These are phyloP conservation scores for Stylosanthes scabra DNA, from an alignment of 331 rosid genomes.

Conservation along the genomic window DNA sequence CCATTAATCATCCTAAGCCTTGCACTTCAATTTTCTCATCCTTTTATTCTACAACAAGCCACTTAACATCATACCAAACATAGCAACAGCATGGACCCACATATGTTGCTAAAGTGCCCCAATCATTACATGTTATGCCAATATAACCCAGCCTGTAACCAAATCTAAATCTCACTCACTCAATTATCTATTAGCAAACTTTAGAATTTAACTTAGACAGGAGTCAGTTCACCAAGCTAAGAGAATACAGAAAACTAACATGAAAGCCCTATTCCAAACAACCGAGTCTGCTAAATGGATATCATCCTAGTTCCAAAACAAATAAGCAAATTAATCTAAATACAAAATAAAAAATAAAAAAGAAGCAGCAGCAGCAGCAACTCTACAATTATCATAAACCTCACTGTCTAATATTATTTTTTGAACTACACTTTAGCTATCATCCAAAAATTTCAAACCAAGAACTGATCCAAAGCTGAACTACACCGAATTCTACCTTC, in stretches of 20 bases:
- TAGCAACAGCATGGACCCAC: slow-evolving; percentile 5
- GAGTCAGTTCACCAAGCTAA: slow-evolving; percentile 9
- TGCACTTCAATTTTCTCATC: neutral
- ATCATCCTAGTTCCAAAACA: slow-evolving; percentile 22
- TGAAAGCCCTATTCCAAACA: slow-evolving; percentile 21
- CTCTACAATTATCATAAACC: slow-evolving; percentile 12
- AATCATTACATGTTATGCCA: slow-evolving; percentile 11
- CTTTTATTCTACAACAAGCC: slow-evolving; percentile 30
- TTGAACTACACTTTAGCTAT: neutral
- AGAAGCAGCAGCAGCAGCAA: slow-evolving; percentile 1
- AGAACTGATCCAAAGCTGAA: slow-evolving; percentile 18
- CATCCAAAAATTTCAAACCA: slow-evolving; percentile 11
- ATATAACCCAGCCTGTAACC: slow-evolving; percentile 4
- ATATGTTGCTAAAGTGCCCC: slow-evolving; percentile 14
- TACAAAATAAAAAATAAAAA: neutral
- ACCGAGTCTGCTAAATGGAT: slow-evolving; percentile 4
- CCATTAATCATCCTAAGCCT: slow-evolving; percentile 3
- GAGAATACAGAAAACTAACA: neutral
- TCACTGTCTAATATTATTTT: slow-evolving; percentile 4
- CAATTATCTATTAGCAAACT: neutral
- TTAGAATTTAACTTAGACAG: neutral
- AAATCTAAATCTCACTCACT: slow-evolving; percentile 26
- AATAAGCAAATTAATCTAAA: neutral
- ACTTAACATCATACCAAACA: slow-evolving; percentile 20
- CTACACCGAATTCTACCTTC: neutral